Evolutionary conservation across 495 filamentous ascomycete species (phyloP), one percentile per base, ranked within the genome.

Genomic region (Talaromyces wortmannii): DNA sequence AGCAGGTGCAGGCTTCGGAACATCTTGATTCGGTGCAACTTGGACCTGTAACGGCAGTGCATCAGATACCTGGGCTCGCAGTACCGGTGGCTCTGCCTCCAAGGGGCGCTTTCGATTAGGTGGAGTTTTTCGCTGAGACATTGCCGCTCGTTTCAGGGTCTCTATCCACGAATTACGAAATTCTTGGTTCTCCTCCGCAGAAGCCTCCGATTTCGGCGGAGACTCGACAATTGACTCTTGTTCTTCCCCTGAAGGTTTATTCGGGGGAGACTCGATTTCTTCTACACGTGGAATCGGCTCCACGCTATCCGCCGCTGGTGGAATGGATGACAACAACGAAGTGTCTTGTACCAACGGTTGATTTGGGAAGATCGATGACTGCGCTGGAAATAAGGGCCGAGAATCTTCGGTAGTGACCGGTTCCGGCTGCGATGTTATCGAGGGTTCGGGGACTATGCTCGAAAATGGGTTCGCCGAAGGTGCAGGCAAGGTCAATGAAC

Each of bases 151-250:
- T 6, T n/a, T 45, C 7, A 53, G 30, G 7, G 42, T 53, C 18
- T 53, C 43, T 23, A 53, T 53, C 52, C 52, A 53, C n/a, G 52
- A 53, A 2, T 40, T 45, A 40, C 52, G 52, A 32, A 40, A 53
- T 12, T n/a, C 40, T 29, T 29, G 44, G 5, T 32, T 12, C n/a
- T 53, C 43, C 7, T 53, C 43, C 17, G 31, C n/a, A 15, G 29
- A 29, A 16, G 36, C 13, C n/a, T 46, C 52, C n/a, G 52, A 32
- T 17, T 33, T 53, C 7, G 50, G 31, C 2, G 36, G 36, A 13
- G 36, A 13, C 33, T 52, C 40, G n/a, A 23, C 17, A 52, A 44
- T 13, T 15, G 33, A 31, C 16, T 18, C 4, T 44, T 52, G 50
- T 23, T 31, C 50, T 52, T 52, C 33, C 31, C 18, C 30, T 12